Evolutionary conservation across 2,329 filamentous ascomycete genomes (phyloP).

Genomic region (Fusarium irregulare): DNA sequence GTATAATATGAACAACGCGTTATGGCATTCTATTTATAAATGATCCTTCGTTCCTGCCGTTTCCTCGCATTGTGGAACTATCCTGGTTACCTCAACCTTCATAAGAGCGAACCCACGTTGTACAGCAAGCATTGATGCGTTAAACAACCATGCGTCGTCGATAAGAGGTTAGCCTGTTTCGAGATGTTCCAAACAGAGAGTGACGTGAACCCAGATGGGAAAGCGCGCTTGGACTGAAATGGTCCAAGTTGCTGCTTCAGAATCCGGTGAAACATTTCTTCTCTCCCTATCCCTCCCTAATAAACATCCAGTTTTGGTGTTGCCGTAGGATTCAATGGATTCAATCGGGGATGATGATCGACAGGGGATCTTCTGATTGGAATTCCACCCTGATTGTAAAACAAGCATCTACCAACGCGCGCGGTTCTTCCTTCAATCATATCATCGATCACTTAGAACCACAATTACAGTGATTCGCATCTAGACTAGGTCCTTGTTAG

Average conservation of each 20-base stretch:
- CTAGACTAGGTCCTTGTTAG: background rate
- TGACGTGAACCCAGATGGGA: conserved; percentile 1
- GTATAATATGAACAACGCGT: background rate
- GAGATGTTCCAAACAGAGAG: conserved; percentile 17
- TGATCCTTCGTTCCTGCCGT: background rate
- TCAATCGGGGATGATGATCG: conserved; percentile 30
- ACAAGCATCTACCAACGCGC: background rate
- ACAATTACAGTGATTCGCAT: background rate
- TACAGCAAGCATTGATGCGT: conserved; percentile 23
- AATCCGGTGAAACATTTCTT: conserved; percentile 26
- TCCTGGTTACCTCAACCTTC: conserved; percentile 27
- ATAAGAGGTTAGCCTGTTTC: conserved; percentile 17
- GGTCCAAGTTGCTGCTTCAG: conserved; percentile 27
- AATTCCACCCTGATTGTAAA: background rate
- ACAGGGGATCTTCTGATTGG: conserved; percentile 25
- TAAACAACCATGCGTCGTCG: conserved; percentile 3
- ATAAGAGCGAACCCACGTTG: background rate
- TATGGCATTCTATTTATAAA: conserved; percentile 19
- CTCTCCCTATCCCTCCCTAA: background rate
- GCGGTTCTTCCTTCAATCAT: background rate
- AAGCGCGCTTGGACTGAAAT: conserved; percentile 21
- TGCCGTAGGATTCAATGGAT: background rate
- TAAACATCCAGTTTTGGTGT: background rate
- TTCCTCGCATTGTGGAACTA: conserved; percentile 28
- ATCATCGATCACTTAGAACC: background rate